Conservation (phyloP, 1,284 basidiomycete species). For the Cystobasidium sp. region DNA sequence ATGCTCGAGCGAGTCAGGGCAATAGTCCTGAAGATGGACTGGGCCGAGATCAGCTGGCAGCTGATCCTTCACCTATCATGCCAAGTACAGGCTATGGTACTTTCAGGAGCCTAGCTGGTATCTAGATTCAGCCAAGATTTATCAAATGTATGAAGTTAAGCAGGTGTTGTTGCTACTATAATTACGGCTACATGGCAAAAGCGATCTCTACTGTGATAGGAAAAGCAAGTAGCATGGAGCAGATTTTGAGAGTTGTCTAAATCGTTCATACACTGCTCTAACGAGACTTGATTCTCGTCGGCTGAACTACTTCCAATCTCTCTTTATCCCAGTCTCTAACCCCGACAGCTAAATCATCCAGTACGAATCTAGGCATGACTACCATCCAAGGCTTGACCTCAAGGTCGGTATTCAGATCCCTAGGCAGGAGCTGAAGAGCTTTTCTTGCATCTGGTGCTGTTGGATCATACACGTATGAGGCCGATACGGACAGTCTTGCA, state of each 20-base stretch:
- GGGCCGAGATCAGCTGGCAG: not conserved
- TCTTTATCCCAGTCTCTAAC: slow-evolving; percentile 40
- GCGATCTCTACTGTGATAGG: not conserved
- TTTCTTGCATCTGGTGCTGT: slow-evolving; percentile 2
- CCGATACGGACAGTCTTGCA: not conserved
- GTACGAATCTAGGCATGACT: slow-evolving; percentile 17
- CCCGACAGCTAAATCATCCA: slow-evolving; percentile 19
- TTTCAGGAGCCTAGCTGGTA: slow-evolving; percentile 39
- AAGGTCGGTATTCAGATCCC: slow-evolving; percentile 34
- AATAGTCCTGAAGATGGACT: slow-evolving; percentile 35
- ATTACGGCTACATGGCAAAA: not conserved
- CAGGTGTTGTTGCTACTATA: slow-evolving; percentile 10
- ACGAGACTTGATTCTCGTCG: not conserved
- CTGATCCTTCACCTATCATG: slow-evolving; percentile 10
- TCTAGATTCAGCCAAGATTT: not conserved
- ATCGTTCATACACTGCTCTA: not conserved
- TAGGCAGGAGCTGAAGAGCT: slow-evolving; percentile 15
- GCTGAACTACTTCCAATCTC: slow-evolving; percentile 7
- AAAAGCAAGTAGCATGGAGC: not conserved
- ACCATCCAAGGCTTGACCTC: slow-evolving; percentile 38
- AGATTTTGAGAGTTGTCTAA: not conserved
- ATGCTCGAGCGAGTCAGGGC: slow-evolving; percentile 12
- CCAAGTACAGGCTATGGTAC: slow-evolving; percentile 29
- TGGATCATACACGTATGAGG: slow-evolving; percentile 4
- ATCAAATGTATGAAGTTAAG: not conserved